Percentiles rank a stretch among this genome's conserved stretches.
Conservation (phyloP, 163 green algal genomes). For the Prototheca wickerhamii region DNA sequence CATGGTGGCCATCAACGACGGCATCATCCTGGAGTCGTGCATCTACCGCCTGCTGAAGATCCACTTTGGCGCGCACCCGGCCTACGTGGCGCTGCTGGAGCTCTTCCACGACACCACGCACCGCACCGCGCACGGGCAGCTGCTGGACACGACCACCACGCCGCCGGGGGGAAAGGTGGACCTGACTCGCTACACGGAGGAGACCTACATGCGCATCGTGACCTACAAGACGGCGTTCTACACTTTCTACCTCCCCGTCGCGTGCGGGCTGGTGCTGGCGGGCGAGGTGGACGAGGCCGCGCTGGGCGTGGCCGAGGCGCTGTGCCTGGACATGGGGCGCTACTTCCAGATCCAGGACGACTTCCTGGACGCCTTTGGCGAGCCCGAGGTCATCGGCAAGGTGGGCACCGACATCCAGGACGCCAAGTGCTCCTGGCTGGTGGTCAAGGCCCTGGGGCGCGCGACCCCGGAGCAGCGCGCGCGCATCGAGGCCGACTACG, state of each 20-base stretch:
- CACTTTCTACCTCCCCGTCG: conserved; percentile 94
- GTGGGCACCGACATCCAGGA: conserved; percentile 97
- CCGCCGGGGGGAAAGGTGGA: conserved; percentile 41
- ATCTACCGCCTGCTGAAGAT: conserved; percentile 89
- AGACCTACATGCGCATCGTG: conserved; percentile 90
- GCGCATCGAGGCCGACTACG: conserved; percentile 85
- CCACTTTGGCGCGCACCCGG: conserved; percentile 48
- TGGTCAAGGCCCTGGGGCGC: conserved; percentile 82
- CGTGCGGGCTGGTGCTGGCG: conserved; percentile 78
- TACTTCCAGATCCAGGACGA: conserved; percentile 99
- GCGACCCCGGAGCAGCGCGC: conserved; percentile 68
- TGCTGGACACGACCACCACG: conserved; percentile 94
- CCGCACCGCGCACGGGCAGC: conserved; percentile 89
- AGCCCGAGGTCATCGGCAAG: conserved; percentile 94
- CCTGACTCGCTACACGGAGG: conserved; percentile 65
- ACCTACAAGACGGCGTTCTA: conserved; percentile 95
- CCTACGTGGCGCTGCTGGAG: conserved; percentile 81
- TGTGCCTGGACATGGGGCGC: conserved; percentile 89
- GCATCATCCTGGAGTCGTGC: conserved; percentile 90
- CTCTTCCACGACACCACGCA: conserved; percentile 96
- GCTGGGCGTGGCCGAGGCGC: conserved; percentile 61
- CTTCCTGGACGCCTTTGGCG: conserved; percentile 93
- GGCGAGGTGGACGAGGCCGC: conserved; percentile 44
- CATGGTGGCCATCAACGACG: conserved; percentile 95
- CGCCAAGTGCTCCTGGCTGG: conserved; percentile 98